Percentiles rank a stretch among this genome's conserved stretches.
phyloP scores from a whole-genome alignment of 192 early-diverging fungal genomes.

The Chytriomyces confervae region DNA sequence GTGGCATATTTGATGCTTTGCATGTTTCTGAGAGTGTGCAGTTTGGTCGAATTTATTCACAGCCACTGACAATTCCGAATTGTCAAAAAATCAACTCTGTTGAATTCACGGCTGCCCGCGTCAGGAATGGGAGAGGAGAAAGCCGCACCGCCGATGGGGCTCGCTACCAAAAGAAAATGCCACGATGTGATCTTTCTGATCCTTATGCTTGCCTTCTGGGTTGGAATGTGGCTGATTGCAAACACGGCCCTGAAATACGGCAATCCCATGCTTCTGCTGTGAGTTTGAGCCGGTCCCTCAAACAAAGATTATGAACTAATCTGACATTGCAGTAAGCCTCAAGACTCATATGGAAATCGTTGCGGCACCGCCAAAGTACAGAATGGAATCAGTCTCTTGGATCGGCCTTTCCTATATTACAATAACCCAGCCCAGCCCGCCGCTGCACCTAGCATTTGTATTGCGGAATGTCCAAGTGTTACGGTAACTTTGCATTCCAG shows the following conservation, averaged over 20 bases:
- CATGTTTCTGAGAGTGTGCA: no score
- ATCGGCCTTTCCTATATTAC: constrained; percentile 27
- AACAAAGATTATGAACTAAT: background rate
- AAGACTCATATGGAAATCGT: constrained; percentile 30
- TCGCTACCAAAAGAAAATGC: constrained; percentile 27
- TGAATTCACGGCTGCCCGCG: no score
- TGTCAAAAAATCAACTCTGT: background rate
- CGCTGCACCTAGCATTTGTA: constrained; percentile 8
- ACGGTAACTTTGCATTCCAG: background rate
- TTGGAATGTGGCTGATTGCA: constrained; percentile 35
- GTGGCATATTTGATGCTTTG: no score
- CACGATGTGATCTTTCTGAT: constrained; percentile 33
- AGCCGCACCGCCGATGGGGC: background rate
- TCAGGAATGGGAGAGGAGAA: background rate
- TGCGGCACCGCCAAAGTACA: constrained; percentile 18
- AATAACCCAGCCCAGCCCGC: constrained; percentile 20
- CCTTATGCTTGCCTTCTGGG: constrained; percentile 32
- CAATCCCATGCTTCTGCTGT: constrained; percentile 17
- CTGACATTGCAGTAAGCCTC: background rate
- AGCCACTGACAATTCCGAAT: background rate
- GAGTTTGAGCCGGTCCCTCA: constrained; percentile 3
- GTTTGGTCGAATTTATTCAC: background rate
- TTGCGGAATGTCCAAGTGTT: constrained; percentile 20
- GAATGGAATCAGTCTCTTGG: constrained; percentile 7
- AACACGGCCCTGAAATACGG: constrained; percentile 33